Evolutionary conservation across 2,329 filamentous ascomycete genomes (phyloP).

Genomic region (Fusarium subglutinans): DNA sequence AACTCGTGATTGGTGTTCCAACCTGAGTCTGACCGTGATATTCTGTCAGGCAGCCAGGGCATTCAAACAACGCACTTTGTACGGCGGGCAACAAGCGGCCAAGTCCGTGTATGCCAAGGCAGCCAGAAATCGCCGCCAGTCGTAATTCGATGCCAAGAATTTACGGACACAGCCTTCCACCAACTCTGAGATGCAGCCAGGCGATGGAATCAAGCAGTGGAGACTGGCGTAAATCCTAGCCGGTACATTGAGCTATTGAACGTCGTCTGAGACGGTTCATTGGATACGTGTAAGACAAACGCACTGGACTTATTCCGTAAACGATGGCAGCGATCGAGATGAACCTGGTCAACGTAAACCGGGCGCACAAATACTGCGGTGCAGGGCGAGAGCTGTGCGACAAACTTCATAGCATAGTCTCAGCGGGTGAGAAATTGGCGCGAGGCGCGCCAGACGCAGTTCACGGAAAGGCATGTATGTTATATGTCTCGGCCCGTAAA

Average conservation of each 20-base stretch:
- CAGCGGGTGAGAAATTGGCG: neutral
- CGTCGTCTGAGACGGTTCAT: constrained; percentile 37
- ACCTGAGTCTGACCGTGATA: neutral
- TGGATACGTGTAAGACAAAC: constrained; percentile 19
- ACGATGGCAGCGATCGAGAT: neutral
- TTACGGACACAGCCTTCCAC: constrained; percentile 16
- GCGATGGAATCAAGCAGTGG: constrained; percentile 34
- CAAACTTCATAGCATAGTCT: neutral
- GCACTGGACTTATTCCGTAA: constrained; percentile 11
- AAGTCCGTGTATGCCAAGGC: constrained; percentile 27
- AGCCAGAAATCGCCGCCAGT: neutral
- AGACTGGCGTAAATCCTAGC: constrained; percentile 21
- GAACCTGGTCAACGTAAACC: neutral
- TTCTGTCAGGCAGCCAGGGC: neutral
- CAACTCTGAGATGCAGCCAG: constrained; percentile 12
- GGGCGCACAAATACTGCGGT: constrained; percentile 1
- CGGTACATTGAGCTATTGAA: constrained; percentile 10
- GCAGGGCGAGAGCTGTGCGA: neutral
- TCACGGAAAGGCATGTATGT: neutral
- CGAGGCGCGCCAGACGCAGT: constrained; percentile 31
- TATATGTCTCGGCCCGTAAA: constrained; percentile 8
- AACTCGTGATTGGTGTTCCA: neutral
- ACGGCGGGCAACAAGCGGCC: constrained; percentile 14
- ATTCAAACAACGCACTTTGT: neutral
- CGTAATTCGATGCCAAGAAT: constrained; percentile 9